These are phyloP conservation scores for Aspergillus sparsus DNA, from an alignment of 495 filamentous ascomycete species.

Conservation along the genomic window DNA sequence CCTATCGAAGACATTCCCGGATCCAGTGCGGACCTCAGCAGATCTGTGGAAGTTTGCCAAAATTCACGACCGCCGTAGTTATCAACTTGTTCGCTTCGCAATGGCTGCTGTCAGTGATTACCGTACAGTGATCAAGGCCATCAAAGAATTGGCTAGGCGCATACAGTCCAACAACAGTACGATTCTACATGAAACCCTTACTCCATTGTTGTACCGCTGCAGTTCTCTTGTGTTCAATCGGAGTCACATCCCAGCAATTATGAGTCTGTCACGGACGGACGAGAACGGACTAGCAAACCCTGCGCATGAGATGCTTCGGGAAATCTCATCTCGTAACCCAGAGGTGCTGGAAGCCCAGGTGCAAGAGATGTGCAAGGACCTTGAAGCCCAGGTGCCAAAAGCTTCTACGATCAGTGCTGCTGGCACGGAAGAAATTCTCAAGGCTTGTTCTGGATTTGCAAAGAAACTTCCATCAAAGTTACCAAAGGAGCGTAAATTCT, in stretches of 20 bases:
- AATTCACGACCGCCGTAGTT: conserved; percentile 84
- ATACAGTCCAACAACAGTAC: conserved; percentile 64
- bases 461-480: conserved; percentile 81
- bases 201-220: conserved; percentile 80
- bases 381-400: conserved; percentile 78
- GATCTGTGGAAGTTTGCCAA: conserved; percentile 92
- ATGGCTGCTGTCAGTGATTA: conserved; percentile 89
- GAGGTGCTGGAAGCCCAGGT: conserved; percentile 90
- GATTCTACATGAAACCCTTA: conserved; percentile 72
- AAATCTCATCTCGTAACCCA: conserved; percentile 86
- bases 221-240: conserved; percentile 87
- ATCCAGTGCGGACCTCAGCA: conserved; percentile 61
- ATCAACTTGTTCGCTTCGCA: conserved; percentile 83
- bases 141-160: conserved; percentile 85
- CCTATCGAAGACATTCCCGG: conserved; percentile 72
- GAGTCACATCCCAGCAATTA: conserved; percentile 87
- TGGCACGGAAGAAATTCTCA: conserved; percentile 80
- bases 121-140: conserved; percentile 81
- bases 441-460: conserved; percentile 88
- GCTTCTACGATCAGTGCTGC: conserved; percentile 62
- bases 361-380: conserved; percentile 82
- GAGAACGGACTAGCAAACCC: conserved; percentile 72
- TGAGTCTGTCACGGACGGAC: conserved; percentile 80
- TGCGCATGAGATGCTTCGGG: conserved; percentile 88
- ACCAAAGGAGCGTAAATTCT: conserved; percentile 80